phyloP scores from a whole-genome alignment of 176 grass and related monocot genomes.

The Ensete glaucum region DNA sequence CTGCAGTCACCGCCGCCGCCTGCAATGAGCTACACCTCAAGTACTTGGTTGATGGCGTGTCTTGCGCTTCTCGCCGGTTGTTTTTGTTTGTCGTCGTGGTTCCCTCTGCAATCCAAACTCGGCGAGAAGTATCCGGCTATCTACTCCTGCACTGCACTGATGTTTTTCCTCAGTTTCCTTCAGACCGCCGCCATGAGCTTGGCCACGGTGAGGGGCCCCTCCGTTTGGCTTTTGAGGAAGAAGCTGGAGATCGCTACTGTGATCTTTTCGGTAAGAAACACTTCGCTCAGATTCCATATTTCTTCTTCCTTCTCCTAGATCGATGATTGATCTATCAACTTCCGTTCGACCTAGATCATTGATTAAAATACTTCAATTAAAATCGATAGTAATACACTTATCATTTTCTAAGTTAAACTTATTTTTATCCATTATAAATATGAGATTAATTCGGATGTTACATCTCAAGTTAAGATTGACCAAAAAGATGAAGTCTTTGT shows the following conservation, averaged over 20 bases:
- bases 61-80: slow-evolving; percentile 18
- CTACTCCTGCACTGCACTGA: slow-evolving; percentile 40
- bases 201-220: slow-evolving; percentile 26
- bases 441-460: no score
- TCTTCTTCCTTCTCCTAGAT: no score
- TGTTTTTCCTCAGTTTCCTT: slow-evolving; percentile 56
- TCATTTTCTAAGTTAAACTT: no score
- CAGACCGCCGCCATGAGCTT: slow-evolving; percentile 38
- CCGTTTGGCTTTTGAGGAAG: slow-evolving; percentile 36
- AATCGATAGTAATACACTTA: no score
- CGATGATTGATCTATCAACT: no score
- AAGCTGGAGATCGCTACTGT: slow-evolving; percentile 48
- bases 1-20: neutral
- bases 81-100: slow-evolving; percentile 22
- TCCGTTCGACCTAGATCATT: no score
- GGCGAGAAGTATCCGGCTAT: slow-evolving; percentile 45
- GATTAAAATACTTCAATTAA: no score
- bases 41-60: slow-evolving; percentile 46
- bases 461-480: no score
- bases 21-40: neutral
- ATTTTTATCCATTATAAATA: no score
- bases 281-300: no score
- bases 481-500: no score
- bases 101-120: slow-evolving; percentile 51
- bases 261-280: slow-evolving; percentile 43